phyloP scores from a whole-genome alignment of 1,284 basidiomycete species.

The Phellopilus nigrolimitatus region DNA sequence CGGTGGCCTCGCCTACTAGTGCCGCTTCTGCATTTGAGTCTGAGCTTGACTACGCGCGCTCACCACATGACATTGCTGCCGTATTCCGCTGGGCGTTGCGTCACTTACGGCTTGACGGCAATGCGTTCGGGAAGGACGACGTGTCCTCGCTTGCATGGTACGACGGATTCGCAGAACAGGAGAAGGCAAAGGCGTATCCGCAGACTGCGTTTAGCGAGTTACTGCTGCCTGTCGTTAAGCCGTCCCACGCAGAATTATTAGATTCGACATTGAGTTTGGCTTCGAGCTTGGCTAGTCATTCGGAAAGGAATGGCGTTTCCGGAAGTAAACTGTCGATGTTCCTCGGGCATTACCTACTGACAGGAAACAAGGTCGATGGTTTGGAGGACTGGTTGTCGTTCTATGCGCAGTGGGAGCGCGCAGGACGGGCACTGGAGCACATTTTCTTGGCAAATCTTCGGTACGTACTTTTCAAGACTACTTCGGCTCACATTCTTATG shows the following conservation, averaged over 20 bases:
- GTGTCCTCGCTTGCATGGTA: slow-evolving; percentile 53
- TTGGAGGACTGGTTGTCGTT: slow-evolving; percentile 57
- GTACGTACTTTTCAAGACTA: slow-evolving; percentile 33
- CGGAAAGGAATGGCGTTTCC: slow-evolving; percentile 64
- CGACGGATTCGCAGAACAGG: slow-evolving; percentile 49
- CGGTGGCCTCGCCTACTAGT: slow-evolving; percentile 44
- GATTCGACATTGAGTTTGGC: slow-evolving; percentile 53
- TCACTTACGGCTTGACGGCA: slow-evolving; percentile 55
- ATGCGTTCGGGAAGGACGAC: slow-evolving; percentile 36
- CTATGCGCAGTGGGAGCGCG: slow-evolving; percentile 66
- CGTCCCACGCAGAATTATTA: slow-evolving; percentile 53
- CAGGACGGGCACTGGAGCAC: slow-evolving; percentile 67
- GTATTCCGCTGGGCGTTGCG: slow-evolving; percentile 76
- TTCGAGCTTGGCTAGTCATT: slow-evolving; percentile 62
- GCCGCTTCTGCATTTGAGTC: slow-evolving; percentile 50
- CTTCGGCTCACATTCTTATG: slow-evolving; percentile 10
- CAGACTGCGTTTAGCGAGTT: slow-evolving; percentile 53
- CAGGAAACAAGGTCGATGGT: slow-evolving; percentile 38
- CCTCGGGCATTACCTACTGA: slow-evolving; percentile 67
- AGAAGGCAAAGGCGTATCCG: slow-evolving; percentile 53
- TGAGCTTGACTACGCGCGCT: slow-evolving; percentile 57
- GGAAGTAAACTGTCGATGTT: slow-evolving; percentile 70
- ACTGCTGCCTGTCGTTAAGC: slow-evolving; percentile 52
- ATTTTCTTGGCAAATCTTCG: slow-evolving; percentile 65
- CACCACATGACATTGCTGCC: slow-evolving; percentile 68